A percentile compares a stretch with the other conserved stretches of the same genome.
phyloP scores from a whole-genome alignment of 331 rosid genomes.

The Rhamnella rubrinervis region DNA sequence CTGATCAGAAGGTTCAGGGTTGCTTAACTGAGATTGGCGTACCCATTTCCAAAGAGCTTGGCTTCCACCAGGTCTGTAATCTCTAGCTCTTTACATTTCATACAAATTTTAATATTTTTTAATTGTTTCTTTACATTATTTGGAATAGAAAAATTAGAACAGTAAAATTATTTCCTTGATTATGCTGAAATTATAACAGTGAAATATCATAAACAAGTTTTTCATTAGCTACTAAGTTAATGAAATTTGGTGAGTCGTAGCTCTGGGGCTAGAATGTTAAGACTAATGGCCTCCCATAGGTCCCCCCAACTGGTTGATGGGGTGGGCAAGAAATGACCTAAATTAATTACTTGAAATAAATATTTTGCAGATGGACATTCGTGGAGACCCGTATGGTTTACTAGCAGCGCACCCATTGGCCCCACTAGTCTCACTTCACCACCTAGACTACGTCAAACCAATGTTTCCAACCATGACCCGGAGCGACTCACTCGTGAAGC shows the following conservation, averaged over 20 bases:
- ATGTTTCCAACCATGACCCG: conserved; percentile 44
- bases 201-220: too few relatives aligned
- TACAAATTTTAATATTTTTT: too few relatives aligned
- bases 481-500: conserved; percentile 23
- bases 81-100: not conserved
- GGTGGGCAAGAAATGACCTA: too few relatives aligned
- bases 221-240: too few relatives aligned
- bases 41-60: conserved; percentile 55
- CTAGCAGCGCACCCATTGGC: conserved; percentile 64
- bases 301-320: too few relatives aligned
- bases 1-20: conserved; percentile 60
- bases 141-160: too few relatives aligned
- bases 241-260: not conserved
- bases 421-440: conserved; percentile 69
- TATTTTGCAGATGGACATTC: conserved; percentile 44
- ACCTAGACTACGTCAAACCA: conserved; percentile 50
- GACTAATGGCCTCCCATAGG: too few relatives aligned
- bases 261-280: too few relatives aligned
- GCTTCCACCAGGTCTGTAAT: conserved; percentile 64
- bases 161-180: too few relatives aligned
- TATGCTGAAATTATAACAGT: too few relatives aligned
- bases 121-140: not conserved
- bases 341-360: not conserved
- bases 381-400: conserved; percentile 52
- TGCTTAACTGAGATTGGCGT: conserved; percentile 66